A percentile compares a stretch with the other conserved stretches of the same genome.
phyloP scores from a whole-genome alignment of 2,329 filamentous ascomycete species.

The Pseudogymnoascus sp. region DNA sequence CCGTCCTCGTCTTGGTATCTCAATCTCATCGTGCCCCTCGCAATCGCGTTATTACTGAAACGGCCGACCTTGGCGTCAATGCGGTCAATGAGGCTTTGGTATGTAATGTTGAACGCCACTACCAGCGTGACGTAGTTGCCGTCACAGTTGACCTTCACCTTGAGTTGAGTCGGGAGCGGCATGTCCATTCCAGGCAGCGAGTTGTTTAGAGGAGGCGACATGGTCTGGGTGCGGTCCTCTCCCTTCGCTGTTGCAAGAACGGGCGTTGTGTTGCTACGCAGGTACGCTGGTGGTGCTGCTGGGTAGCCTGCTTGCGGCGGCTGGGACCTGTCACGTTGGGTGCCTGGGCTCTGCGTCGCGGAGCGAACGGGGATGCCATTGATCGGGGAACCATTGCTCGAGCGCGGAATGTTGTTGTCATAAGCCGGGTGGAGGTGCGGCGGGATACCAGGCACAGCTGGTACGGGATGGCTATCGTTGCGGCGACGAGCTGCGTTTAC shows the following conservation, averaged over 20 bases:
- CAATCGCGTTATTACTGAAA: conserved; percentile 77
- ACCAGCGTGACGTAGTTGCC: conserved; percentile 93
- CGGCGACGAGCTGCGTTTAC: conserved; percentile 46
- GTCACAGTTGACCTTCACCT: conserved; percentile 91
- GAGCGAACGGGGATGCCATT: conserved; percentile 57
- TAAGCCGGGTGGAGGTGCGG: conserved; percentile 54
- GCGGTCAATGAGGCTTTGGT: conserved; percentile 85
- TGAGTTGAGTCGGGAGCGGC: conserved; percentile 65
- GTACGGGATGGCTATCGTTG: conserved; percentile 36
- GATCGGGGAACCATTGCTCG: conserved; percentile 72
- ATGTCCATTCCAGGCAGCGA: conserved; percentile 35
- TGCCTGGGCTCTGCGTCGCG: conserved; percentile 62
- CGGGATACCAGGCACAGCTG: conserved; percentile 69
- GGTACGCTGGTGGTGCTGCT: conserved; percentile 33
- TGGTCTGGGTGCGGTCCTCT: conserved; percentile 32
- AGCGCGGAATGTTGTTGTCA: conserved; percentile 62
- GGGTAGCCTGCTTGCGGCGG: conserved; percentile 45
- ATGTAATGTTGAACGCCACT: conserved; percentile 89
- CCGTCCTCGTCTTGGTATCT: conserved; percentile 89
- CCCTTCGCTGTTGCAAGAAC: conserved; percentile 19
- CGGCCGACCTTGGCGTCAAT: conserved; percentile 91
- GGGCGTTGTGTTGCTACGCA: conserved; percentile 21
- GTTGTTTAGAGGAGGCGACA: conserved; percentile 36
- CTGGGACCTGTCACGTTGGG: conserved; percentile 50
- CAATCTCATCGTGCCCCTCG: conserved; percentile 72